phyloP scores from a whole-genome alignment of 202 grass and related monocot species.

The Zoysia matrella region DNA sequence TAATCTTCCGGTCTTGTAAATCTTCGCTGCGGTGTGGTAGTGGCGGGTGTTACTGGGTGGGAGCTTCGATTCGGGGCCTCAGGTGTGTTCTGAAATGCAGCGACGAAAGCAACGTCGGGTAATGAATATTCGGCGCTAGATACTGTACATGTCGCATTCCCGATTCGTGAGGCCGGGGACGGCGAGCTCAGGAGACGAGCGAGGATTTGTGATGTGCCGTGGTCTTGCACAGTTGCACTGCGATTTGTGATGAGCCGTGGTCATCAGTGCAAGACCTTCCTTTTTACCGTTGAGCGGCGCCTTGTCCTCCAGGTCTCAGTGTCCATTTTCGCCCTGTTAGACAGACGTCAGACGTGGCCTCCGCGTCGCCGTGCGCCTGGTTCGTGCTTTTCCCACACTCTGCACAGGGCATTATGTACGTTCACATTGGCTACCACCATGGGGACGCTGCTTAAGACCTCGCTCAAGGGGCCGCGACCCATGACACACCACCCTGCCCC shows the following conservation, averaged over 20 bases:
- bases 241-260: background rate
- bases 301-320: background rate
- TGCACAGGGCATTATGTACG: no score
- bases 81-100: background rate
- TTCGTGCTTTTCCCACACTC: no score
- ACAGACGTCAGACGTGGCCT: no score
- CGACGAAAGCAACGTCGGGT: background rate
- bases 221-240: no score
- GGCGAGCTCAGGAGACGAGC: background rate
- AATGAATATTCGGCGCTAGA: conserved; percentile 33
- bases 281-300: background rate
- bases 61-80: conserved; percentile 3
- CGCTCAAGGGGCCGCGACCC: no score
- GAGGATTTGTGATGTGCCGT: background rate
- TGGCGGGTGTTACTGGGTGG: background rate
- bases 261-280: background rate
- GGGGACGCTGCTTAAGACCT: no score
- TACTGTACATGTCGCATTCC: background rate
- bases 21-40: no score
- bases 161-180: background rate
- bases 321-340: no score
- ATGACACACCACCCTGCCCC: no score
- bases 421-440: no score
- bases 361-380: no score
- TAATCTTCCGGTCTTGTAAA: no score